Evolutionary conservation across 1,284 basidiomycete species (phyloP).

Genomic region (Sphagnurus paluster): DNA sequence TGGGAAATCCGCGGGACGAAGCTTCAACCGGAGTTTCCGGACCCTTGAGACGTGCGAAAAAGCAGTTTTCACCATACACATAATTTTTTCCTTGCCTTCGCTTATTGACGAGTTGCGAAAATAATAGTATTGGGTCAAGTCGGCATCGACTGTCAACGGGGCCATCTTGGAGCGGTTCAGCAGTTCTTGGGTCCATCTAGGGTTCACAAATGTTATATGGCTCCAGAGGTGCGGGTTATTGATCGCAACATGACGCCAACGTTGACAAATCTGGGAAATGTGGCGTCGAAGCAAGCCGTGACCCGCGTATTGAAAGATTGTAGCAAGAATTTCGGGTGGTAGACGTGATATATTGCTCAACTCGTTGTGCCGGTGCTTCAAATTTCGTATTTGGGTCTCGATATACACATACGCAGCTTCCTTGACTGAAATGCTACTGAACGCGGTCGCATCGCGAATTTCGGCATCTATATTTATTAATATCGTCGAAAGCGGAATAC

Average conservation of each 20-base stretch:
- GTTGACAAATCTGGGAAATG: constrained; percentile 7
- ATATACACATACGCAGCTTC: constrained; percentile 1
- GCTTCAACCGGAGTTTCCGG: no score
- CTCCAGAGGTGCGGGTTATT: constrained; percentile 14
- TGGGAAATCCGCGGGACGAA: no score
- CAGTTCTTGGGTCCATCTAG: constrained; percentile 17
- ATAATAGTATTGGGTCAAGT: no score
- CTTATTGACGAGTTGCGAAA: no score
- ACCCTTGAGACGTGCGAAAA: no score
- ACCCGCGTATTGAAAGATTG: neutral
- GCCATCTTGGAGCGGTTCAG: constrained; percentile 20
- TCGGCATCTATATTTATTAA: no score
- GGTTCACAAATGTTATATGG: constrained; percentile 2
- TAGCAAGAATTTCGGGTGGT: constrained; percentile 5
- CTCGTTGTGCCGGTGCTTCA: constrained; percentile 3
- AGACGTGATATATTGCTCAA: constrained; percentile 4
- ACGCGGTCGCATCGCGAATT: no score
- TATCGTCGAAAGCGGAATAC: no score
- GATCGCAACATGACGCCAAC: constrained; percentile 12
- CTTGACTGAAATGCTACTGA: neutral
- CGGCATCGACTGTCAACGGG: constrained; percentile 10
- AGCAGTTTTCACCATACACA: no score
- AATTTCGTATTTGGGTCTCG: neutral
- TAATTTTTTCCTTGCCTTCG: no score
- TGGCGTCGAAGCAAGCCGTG: constrained; percentile 1